Percentiles rank a stretch among this genome's conserved stretches.
phyloP scores from a whole-genome alignment of 371 early-diverging fungal genomes.

The Thermomucor indicae-seudaticae region DNA sequence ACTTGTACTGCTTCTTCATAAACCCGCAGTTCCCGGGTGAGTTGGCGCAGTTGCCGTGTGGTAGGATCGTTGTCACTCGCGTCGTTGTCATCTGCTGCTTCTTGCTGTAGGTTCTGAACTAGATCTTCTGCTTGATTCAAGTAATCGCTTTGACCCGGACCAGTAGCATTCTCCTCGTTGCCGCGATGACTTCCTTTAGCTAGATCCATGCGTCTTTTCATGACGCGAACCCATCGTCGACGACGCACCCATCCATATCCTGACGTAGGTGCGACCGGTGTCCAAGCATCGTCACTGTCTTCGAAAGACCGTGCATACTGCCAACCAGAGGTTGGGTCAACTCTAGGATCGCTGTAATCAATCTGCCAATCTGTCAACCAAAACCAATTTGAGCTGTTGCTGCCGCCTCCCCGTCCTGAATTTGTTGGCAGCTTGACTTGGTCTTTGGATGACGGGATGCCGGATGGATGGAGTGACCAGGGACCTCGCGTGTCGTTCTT shows the following conservation, averaged over 20 bases:
- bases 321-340: conserved; percentile 65
- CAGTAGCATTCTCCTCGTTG: conserved; percentile 5
- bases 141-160: conserved; percentile 27
- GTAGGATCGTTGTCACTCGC: conserved; percentile 1
- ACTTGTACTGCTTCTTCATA: conserved; percentile 62
- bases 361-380: conserved; percentile 84
- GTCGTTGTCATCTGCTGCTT: conserved; percentile 1
- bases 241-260: conserved; percentile 69
- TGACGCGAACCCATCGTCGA: conserved; percentile 74
- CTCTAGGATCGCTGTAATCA: conserved; percentile 61
- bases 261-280: conserved; percentile 44
- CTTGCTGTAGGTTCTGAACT: conserved; percentile 18
- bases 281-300: conserved; percentile 52
- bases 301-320: conserved; percentile 63
- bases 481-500: conserved; percentile 54
- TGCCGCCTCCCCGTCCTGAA: conserved; percentile 1
- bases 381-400: conserved; percentile 64
- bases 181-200: conserved; percentile 23
- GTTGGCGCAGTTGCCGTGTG: conserved; percentile 8
- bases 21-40: conserved; percentile 35
- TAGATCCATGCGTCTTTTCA: conserved; percentile 64
- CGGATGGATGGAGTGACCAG: conserved; percentile 56
- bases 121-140: conserved; percentile 39
- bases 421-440: conserved; percentile 48
- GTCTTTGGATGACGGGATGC: conserved; percentile 48